These are phyloP conservation scores for Sphaerosporella brunnea DNA, from an alignment of 495 filamentous ascomycete species.

Conservation along the genomic window DNA sequence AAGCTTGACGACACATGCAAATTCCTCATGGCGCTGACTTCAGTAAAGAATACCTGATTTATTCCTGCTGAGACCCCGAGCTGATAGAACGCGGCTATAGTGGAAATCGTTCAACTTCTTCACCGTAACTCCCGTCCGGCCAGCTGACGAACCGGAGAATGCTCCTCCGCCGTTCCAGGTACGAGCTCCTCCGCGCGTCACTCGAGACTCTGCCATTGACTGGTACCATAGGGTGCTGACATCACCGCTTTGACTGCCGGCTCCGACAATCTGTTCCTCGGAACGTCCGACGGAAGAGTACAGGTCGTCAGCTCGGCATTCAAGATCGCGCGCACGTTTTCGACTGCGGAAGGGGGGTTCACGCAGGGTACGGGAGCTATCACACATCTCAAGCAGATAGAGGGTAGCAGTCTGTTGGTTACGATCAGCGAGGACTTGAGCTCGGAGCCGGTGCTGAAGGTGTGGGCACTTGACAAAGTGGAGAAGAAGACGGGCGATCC, in stretches of 20 bases:
- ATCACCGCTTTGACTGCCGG: slow-evolving; percentile 60
- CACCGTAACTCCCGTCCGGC: slow-evolving; percentile 70
- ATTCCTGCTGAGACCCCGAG: not conserved
- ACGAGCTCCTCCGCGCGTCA: slow-evolving; percentile 33
- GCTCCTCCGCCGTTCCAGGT: slow-evolving; percentile 44
- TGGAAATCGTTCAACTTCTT: slow-evolving; percentile 99
- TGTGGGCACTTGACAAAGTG: slow-evolving; percentile 86
- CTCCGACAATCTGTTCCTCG: slow-evolving; percentile 79
- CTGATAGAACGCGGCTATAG: slow-evolving; percentile 30
- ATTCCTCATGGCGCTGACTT: slow-evolving; percentile 7
- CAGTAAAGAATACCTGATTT: not conserved
- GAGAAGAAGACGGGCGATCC: slow-evolving; percentile 87
- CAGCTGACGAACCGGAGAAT: slow-evolving; percentile 48
- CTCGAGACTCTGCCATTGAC: slow-evolving; percentile 31
- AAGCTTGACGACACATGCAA: not conserved
- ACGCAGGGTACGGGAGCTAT: slow-evolving; percentile 41
- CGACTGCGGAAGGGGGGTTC: slow-evolving; percentile 47
- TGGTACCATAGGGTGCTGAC: slow-evolving; percentile 35
- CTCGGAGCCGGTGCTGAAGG: slow-evolving; percentile 75
- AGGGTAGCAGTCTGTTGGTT: slow-evolving; percentile 68
- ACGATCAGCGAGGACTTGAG: slow-evolving; percentile 76
- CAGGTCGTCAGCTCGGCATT: slow-evolving; percentile 73
- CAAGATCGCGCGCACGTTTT: slow-evolving; percentile 72
- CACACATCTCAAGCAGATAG: slow-evolving; percentile 88
- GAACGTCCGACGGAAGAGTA: slow-evolving; percentile 63